phyloP scores from a whole-genome alignment of 2,329 filamentous ascomycete genomes.

The Alternaria brassicicola region DNA sequence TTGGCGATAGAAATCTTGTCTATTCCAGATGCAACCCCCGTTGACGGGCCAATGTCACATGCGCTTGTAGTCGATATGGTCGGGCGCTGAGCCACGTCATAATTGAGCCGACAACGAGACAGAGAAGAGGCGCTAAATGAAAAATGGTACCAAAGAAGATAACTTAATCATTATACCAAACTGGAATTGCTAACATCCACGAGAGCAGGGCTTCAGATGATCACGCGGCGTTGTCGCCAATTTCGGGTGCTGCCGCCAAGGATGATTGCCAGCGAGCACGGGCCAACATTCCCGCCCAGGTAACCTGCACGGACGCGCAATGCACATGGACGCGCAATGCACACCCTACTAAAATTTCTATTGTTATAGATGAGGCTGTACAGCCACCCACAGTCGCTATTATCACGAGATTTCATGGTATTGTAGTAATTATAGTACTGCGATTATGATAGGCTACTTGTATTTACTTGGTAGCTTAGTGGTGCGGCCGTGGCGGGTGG shows the following conservation, averaged over 20 bases:
- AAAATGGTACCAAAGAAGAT: background rate
- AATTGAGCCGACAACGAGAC: background rate
- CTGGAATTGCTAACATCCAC: too few species aligned
- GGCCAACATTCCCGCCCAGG: conserved; percentile 2
- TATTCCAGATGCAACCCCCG: background rate
- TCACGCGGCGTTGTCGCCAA: conserved; percentile 5
- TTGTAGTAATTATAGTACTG: too few species aligned
- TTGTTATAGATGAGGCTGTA: too few species aligned
- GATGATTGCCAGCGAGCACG: conserved; percentile 11
- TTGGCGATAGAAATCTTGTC: background rate
- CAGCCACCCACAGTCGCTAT: too few species aligned
- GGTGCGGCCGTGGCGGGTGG: too few species aligned
- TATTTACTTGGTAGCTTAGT: too few species aligned
- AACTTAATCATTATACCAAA: background rate
- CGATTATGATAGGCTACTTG: too few species aligned
- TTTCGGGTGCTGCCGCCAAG: background rate
- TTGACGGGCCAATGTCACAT: background rate
- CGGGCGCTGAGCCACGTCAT: background rate
- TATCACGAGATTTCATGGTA: too few species aligned
- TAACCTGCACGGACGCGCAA: too few species aligned
- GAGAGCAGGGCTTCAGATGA: background rate
- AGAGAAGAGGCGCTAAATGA: background rate
- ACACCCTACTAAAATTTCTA: too few species aligned
- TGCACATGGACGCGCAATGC: too few species aligned
- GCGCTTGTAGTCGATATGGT: background rate